These are phyloP conservation scores for Sporobolomyces pararoseus DNA, from an alignment of 768 basidiomycete genomes.

Conservation along the genomic window DNA sequence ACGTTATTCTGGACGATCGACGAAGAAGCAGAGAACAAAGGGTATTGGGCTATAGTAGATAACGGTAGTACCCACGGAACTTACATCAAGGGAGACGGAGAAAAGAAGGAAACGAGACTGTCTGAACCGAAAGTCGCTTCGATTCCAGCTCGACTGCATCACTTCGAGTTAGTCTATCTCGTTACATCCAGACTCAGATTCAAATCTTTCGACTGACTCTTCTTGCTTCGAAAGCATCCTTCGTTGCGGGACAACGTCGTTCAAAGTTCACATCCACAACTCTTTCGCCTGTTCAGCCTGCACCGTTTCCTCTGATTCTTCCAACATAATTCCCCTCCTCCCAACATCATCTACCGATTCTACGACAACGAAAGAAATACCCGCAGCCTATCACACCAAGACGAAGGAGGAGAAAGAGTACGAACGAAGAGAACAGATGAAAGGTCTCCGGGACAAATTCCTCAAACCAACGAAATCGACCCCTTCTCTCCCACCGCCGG, in stretches of 20 bases:
- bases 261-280: slow-evolving; percentile 35
- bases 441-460: slow-evolving; percentile 23
- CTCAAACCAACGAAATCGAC: slow-evolving; percentile 24
- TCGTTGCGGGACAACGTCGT: slow-evolving; percentile 23
- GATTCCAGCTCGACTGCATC: slow-evolving; percentile 11
- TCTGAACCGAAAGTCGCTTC: slow-evolving; percentile 21
- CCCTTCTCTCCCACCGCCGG: not conserved
- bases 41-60: slow-evolving; percentile 71
- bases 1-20: slow-evolving; percentile 61
- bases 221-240: slow-evolving; percentile 12
- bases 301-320: slow-evolving; percentile 36
- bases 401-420: slow-evolving; percentile 37
- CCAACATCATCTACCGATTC: not conserved
- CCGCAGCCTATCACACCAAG: slow-evolving; percentile 7
- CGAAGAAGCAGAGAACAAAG: slow-evolving; percentile 10
- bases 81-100: slow-evolving; percentile 52
- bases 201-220: not conserved
- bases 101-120: slow-evolving; percentile 3
- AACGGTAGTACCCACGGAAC: slow-evolving; percentile 85
- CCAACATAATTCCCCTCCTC: slow-evolving; percentile 39
- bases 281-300: slow-evolving; percentile 37
- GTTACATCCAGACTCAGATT: not conserved
- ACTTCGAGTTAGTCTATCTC: slow-evolving; percentile 30
- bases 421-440: slow-evolving; percentile 27
- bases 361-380: not conserved